Base-by-base conservation (phyloP, 2,329 filamentous ascomycete species). In the Myriosclerotinia curreyana region DNA sequence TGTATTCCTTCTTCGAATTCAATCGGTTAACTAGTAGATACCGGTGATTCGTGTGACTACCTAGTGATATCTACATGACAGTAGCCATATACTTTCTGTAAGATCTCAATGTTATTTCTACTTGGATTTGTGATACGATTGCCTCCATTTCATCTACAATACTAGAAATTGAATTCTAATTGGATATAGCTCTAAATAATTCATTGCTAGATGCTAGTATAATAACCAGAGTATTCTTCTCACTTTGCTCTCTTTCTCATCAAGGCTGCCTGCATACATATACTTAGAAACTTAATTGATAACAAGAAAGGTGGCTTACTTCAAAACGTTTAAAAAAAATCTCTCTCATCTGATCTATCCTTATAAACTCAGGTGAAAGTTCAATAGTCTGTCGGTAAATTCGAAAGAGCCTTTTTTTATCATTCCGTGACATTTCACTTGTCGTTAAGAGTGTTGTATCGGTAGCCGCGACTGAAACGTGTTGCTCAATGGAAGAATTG, bases 101-200 rank as follows among this genome's bases (percentile, higher is more conserved):
- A 48, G n/a, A 48, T 48, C n/a, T 25, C n/a, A 48, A 48, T 48
- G 46, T 48, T 48, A 48, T 25, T 48, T 48, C n/a, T 48, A 48
- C 7, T 48, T 48, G 46, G 0, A 48, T 48, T 48, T 48, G 46
- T 48, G 46, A 48, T 48, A 48, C 25, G n/a, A 48, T 48, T 48
- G 46, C 46, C 46, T 48, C 46, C 46, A 48, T 48, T 48, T 48
- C 12, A 48, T 48, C 46, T 48, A 48, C n/a, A 48, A 48, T 48
- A 48, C 46, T 48, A 25, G 46, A 48, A 48, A 48, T 48, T 48
- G n/a, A 3, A 48, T 48, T 48, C 46, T n/a, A 25, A 25, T 49
- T 49, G 48, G 22, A 49, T 49, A 49, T 49, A 28, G 22, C 48
- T 49, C 48, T 49, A 28, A 49, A 49, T 49, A 17, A 50, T 31